phyloP scores from a whole-genome alignment of 2,329 filamentous ascomycete species.

The Ophiostoma novo-ulmi region DNA sequence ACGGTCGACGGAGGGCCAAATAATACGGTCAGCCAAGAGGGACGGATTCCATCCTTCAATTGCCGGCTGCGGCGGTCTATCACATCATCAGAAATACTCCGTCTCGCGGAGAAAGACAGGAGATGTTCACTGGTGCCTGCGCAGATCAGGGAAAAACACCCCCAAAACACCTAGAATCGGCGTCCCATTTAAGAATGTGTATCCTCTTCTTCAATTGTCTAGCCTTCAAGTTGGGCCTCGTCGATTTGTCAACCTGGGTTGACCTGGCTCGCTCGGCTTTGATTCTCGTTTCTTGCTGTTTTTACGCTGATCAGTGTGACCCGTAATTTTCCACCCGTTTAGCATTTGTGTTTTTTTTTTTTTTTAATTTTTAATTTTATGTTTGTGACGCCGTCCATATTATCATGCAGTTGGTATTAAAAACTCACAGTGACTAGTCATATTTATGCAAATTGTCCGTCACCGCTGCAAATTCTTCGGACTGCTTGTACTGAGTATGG shows the following conservation, averaged over 20 bases:
- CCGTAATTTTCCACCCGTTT: too few species aligned
- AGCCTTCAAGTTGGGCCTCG: not conserved
- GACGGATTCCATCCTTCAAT: not conserved
- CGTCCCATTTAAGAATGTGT: not conserved
- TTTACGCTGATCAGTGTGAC: not conserved
- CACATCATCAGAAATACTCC: not conserved
- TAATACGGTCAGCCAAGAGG: too few species aligned
- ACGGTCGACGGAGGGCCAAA: not conserved
- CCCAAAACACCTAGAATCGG: not conserved
- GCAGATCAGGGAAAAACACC: not conserved
- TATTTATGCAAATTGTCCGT: not conserved
- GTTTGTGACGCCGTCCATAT: not conserved
- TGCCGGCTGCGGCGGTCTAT: not conserved
- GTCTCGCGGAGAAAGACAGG: not conserved
- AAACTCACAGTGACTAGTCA: not conserved
- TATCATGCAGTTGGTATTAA: not conserved
- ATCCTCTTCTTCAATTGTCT: not conserved
- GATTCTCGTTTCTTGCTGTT: constrained; percentile 2
- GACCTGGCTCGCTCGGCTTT: not conserved
- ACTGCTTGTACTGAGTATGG: not conserved
- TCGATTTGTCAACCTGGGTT: not conserved
- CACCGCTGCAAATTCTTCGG: constrained; percentile 6
- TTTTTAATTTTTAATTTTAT: too few species aligned
- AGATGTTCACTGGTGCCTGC: not conserved
- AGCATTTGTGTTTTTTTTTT: too few species aligned